A percentile compares a stretch with the other conserved stretches of the same genome.
These are phyloP conservation scores for Phytophthora fragariae DNA, from an alignment of 352 stramenopile species.

Conservation along the genomic window DNA sequence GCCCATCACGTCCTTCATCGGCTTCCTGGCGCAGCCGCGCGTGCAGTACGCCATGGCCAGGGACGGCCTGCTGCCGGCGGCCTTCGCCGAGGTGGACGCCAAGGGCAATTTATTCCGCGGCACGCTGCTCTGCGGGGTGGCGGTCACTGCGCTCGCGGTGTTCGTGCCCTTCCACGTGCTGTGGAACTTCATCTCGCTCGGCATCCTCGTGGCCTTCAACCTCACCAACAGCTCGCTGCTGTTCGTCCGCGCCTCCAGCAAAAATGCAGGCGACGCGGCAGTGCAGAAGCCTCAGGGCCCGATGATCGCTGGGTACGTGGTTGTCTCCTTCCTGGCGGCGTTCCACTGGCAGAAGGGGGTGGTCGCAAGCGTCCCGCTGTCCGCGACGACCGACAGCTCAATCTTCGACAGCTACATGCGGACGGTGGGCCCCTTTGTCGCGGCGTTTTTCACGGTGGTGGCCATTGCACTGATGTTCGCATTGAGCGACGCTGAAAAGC, in stretches of 20 bases:
- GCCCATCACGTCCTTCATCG: slow-evolving; percentile 96
- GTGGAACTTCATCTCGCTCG: slow-evolving; percentile 92
- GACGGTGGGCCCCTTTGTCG: slow-evolving; percentile 50
- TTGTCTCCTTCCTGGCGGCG: slow-evolving; percentile 70
- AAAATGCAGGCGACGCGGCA: slow-evolving; percentile 2
- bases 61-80: slow-evolving; percentile 91
- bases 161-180: slow-evolving; percentile 88
- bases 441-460: slow-evolving; percentile 59
- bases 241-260: slow-evolving; percentile 62
- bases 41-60: slow-evolving; percentile 93
- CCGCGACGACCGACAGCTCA: slow-evolving; percentile 22
- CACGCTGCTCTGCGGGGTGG: slow-evolving; percentile 66
- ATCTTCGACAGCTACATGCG: slow-evolving; percentile 69
- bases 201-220: slow-evolving; percentile 92
- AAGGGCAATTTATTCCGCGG: slow-evolving; percentile 80
- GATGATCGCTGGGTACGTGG: slow-evolving; percentile 58
- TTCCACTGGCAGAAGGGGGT: slow-evolving; percentile 84
- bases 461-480: slow-evolving; percentile 62
- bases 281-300: slow-evolving; percentile 36
- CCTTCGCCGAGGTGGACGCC: slow-evolving; percentile 82
- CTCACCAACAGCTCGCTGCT: slow-evolving; percentile 89
- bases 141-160: slow-evolving; percentile 62
- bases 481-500: slow-evolving; percentile 56
- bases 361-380: slow-evolving; percentile 45
- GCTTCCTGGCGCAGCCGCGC: slow-evolving; percentile 93